Percentiles rank a stretch among this genome's conserved stretches.
These are phyloP conservation scores for Sporothrix inflata DNA, from an alignment of 2,329 filamentous ascomycete species.

Conservation along the genomic window DNA sequence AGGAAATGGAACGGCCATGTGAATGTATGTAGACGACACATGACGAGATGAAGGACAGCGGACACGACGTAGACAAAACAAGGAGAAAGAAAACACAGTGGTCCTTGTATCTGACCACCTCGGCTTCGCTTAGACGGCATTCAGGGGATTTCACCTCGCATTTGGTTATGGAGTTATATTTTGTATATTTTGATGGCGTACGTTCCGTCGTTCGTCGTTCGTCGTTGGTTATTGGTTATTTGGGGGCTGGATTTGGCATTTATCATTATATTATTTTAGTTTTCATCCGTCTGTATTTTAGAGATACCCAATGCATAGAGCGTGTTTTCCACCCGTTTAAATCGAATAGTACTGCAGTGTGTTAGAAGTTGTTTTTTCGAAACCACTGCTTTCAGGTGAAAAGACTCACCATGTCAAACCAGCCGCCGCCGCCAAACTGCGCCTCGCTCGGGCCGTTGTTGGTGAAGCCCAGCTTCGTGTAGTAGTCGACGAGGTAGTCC, in stretches of 20 bases:
- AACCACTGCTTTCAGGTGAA: too few species aligned
- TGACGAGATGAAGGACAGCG: neutral
- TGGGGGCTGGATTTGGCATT: too few species aligned
- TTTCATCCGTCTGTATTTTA: conserved; percentile 12
- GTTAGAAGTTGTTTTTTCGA: neutral
- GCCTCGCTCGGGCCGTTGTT: conserved; percentile 70
- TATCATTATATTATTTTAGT: neutral
- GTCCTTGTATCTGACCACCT: neutral
- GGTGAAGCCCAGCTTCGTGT: conserved; percentile 74
- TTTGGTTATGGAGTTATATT: neutral
- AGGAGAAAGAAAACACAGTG: neutral
- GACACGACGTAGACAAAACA: neutral
- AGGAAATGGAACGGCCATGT: neutral
- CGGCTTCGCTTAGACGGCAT: neutral
- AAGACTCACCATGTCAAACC: conserved; percentile 73
- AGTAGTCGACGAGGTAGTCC: conserved; percentile 73
- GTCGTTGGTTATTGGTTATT: neutral
- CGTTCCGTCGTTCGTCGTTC: neutral
- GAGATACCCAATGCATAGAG: neutral
- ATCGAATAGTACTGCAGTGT: conserved; percentile 21
- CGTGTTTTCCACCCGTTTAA: neutral
- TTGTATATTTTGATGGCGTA: neutral
- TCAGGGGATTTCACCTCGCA: neutral
- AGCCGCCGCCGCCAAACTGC: conserved; percentile 76
- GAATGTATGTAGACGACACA: neutral